Evolutionary conservation across 352 stramenopile species (phyloP), one percentile per base, ranked within the genome.

Genomic region (Phytopythium montanum): DNA sequence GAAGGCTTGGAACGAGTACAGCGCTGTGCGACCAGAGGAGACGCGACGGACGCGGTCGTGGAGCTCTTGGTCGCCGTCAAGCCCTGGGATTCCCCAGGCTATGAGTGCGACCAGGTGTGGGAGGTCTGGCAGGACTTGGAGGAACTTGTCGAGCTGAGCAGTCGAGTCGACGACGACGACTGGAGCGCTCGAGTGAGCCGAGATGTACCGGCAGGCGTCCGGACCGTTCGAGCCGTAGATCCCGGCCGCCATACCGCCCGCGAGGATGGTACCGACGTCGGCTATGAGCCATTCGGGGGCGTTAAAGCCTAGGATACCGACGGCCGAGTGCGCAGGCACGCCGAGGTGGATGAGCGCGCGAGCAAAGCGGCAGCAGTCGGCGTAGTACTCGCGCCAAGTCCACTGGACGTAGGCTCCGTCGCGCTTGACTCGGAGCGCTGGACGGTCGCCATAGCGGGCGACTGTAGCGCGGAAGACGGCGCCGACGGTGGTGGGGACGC

Each of bases 261-360:
- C 82, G 59, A 94, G 72, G 61, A 96, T 94, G 21, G 81, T 70
- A 28, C 85, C 87, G 57, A 87, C 82, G 54, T 91, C 80, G 46
- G 77, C 78, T 59, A 95, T 76, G 54, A 94, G 85, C 81, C 88
- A 96, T 60, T 96, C 82, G 16, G 85, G 80, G 28, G 83, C 81
- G 69, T 96, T 96, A 65, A 87, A 88, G 44, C 88, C 88, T 31
- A 91, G 88, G 28, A 96, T 85, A 58, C 76, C 88, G 33, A 96
- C 86, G 4, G 73, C 79, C 31, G 96, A 73, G 54, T 90, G 80
- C n/a, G 67, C 64, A 25, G 85, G 42, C 13, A 96, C 70, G 18
- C 84, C 87, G 5, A 89, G 21, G 28, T 74, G 64, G 50, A 96
- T 85, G 52, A 96, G 69, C 25, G 85, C 68, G 59, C 85, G 85